A percentile compares a stretch with the other conserved stretches of the same genome.
These are phyloP conservation scores for Halophytophthora batemanensis DNA, from an alignment of 352 stramenopile species.

Conservation along the genomic window DNA sequence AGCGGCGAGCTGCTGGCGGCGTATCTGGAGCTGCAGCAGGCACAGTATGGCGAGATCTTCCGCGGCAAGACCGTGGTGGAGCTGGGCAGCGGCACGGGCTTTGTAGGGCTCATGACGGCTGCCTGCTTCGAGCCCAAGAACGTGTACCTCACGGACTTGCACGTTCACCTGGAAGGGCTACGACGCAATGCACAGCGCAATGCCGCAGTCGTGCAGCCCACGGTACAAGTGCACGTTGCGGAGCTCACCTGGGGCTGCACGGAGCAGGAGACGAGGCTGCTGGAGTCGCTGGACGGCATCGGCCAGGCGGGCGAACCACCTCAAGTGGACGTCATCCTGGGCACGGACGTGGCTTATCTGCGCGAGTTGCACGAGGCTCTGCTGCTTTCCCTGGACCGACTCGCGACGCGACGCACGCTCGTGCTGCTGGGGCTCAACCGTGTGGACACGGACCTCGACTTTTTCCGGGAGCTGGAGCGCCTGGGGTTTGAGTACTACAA, in stretches of 20 bases:
- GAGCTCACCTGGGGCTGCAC: slow-evolving; percentile 58
- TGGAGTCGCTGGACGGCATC: slow-evolving; percentile 25
- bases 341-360: slow-evolving; percentile 79
- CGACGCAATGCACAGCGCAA: slow-evolving; percentile 62
- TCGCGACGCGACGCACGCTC: slow-evolving; percentile 43
- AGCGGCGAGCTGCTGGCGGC: slow-evolving; percentile 70
- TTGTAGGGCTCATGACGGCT: slow-evolving; percentile 64
- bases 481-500: slow-evolving; percentile 84
- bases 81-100: slow-evolving; percentile 75
- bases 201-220: slow-evolving; percentile 12
- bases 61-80: slow-evolving; percentile 64
- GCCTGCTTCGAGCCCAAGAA: slow-evolving; percentile 53
- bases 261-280: slow-evolving; percentile 41
- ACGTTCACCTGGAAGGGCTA: slow-evolving; percentile 52
- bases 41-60: slow-evolving; percentile 48
- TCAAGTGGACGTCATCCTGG: slow-evolving; percentile 70
- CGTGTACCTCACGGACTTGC: slow-evolving; percentile 70
- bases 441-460: slow-evolving; percentile 53
- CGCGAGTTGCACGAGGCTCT: slow-evolving; percentile 73
- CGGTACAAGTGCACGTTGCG: slow-evolving; percentile 44
- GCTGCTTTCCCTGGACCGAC: slow-evolving; percentile 50
- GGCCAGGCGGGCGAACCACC: slow-evolving; percentile 6
- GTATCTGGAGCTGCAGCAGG: slow-evolving; percentile 53
- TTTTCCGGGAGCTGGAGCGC: slow-evolving; percentile 67
- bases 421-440: slow-evolving; percentile 77